Conservation (phyloP, 2,329 filamentous ascomycete genomes). For the Epichloe gansuensis region DNA sequence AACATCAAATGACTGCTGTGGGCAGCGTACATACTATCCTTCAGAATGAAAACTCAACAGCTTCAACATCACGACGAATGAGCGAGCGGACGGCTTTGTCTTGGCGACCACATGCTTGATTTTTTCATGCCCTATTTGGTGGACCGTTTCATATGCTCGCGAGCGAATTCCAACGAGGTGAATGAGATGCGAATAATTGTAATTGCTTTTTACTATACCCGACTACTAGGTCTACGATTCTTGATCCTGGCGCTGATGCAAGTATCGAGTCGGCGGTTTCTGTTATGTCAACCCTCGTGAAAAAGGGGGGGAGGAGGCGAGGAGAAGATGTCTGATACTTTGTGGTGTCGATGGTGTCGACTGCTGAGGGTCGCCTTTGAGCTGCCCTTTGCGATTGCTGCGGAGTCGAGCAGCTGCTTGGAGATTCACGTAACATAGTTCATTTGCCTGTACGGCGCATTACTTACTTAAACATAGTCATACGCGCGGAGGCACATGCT, state of each 20-base stretch:
- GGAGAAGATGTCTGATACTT: background rate
- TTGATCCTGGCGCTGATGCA: slow-evolving; percentile 5
- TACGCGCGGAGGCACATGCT: slow-evolving; percentile 7
- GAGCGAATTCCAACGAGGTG: slow-evolving; percentile 4
- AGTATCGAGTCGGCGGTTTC: slow-evolving; percentile 1
- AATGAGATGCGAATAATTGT: slow-evolving; percentile 8
- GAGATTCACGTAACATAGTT: slow-evolving; percentile 9
- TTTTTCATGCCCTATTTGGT: background rate
- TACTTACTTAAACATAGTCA: slow-evolving; percentile 8
- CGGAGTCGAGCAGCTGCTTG: background rate
- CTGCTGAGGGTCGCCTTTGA: background rate
- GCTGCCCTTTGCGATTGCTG: background rate
- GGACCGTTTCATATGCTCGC: slow-evolving; percentile 2
- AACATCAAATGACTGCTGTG: slow-evolving; percentile 5
- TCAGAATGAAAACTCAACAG: slow-evolving; percentile 1
- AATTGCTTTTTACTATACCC: slow-evolving; percentile 7
- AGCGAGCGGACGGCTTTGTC: background rate
- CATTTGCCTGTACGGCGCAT: slow-evolving; percentile 3
- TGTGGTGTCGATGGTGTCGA: background rate
- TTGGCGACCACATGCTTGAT: background rate
- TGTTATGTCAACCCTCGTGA: background rate
- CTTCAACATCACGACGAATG: slow-evolving; percentile 7
- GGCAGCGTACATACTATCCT: slow-evolving; percentile 10
- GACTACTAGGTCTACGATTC: slow-evolving; percentile 3
- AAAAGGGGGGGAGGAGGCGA: background rate